A percentile compares a stretch with the other conserved stretches of the same genome.
Evolutionary conservation across 2,329 filamentous ascomycete genomes (phyloP).

Genomic region (Penicillium glabrum): DNA sequence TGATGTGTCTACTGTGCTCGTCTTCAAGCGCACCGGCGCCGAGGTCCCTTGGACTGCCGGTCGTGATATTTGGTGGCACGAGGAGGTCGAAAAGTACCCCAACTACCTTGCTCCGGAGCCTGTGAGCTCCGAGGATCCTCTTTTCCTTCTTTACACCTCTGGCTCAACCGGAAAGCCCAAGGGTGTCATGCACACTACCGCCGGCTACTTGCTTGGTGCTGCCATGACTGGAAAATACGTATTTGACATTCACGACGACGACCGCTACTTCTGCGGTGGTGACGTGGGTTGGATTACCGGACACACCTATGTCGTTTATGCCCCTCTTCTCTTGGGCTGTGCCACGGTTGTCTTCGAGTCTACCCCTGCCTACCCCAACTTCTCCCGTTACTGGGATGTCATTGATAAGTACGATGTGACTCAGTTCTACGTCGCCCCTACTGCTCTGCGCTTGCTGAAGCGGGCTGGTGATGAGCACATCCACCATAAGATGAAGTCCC

Average conservation of each 20-base stretch:
- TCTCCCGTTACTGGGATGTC: conserved; percentile 98
- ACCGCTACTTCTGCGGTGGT: conserved; percentile 95
- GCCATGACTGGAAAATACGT: conserved; percentile 97
- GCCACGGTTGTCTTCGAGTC: conserved; percentile 97
- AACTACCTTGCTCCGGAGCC: conserved; percentile 84
- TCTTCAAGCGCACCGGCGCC: conserved; percentile 92
- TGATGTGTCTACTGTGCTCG: conserved; percentile 78
- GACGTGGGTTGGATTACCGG: conserved; percentile 99
- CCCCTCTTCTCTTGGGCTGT: conserved; percentile 87
- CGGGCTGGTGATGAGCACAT: conserved; percentile 92
- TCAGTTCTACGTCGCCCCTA: conserved; percentile 98
- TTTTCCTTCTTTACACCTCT: conserved; percentile 97
- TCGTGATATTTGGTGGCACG: conserved; percentile 97
- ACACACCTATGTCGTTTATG: conserved; percentile 97
- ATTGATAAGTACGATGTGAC: conserved; percentile 93
- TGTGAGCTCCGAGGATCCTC: conserved; percentile 90
- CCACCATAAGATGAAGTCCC: conserved; percentile 81
- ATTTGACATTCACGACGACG: conserved; percentile 93
- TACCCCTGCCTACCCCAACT: conserved; percentile 94
- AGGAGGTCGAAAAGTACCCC: conserved; percentile 96
- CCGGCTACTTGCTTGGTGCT: conserved; percentile 89
- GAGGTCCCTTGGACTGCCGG: conserved; percentile 88
- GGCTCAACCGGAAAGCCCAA: conserved; percentile 98
- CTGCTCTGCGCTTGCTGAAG: conserved; percentile 88
- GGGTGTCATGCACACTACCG: conserved; percentile 97